Conservation (phyloP, 2,329 filamentous ascomycete genomes). For the Colletotrichum sp. region DNA sequence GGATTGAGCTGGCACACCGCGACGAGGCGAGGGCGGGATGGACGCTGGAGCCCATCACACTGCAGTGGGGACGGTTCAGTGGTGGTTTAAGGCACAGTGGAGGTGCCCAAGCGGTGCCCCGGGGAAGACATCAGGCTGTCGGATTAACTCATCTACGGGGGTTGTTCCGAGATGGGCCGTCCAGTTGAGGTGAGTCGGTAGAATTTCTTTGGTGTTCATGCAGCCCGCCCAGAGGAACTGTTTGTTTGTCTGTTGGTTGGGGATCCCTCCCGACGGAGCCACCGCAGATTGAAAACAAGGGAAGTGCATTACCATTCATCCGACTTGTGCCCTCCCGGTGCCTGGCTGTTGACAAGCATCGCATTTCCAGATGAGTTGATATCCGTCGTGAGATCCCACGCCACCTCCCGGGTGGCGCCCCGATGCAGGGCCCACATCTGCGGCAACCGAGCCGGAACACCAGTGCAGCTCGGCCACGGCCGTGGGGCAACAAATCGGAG, state of each 20-base stretch:
- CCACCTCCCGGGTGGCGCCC: background rate
- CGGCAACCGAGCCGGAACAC: background rate
- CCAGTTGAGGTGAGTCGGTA: background rate
- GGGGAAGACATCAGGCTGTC: background rate
- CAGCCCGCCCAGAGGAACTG: background rate
- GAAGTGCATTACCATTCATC: background rate
- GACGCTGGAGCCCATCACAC: background rate
- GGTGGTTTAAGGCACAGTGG: too few species aligned
- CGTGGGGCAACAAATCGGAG: background rate
- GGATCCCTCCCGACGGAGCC: background rate
- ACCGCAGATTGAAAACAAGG: background rate
- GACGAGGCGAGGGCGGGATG: background rate
- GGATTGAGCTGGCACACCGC: background rate
- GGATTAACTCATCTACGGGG: background rate
- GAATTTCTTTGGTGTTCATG: background rate
- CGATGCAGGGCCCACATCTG: background rate
- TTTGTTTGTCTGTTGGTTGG: background rate
- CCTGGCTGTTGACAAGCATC: too few species aligned
- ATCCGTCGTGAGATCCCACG: background rate
- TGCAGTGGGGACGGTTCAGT: background rate
- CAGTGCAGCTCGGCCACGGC: background rate
- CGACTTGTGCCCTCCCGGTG: too few species aligned
- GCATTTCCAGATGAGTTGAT: background rate
- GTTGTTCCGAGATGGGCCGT: background rate
- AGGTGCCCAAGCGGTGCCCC: background rate